Base-by-base conservation (phyloP, 73 alveolate species). In the Tetrahymena thermophila region DNA sequence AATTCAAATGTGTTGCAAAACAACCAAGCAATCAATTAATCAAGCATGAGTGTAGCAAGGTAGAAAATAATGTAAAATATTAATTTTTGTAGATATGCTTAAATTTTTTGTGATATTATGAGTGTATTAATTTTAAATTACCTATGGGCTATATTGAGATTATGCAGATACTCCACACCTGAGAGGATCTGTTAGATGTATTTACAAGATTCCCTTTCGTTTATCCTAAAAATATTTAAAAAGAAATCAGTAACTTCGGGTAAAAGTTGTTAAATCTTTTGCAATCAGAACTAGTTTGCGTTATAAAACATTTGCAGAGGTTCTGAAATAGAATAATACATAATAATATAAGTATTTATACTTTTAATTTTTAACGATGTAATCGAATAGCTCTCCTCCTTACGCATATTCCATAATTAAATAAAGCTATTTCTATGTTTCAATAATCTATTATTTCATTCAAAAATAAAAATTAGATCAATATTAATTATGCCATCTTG, bases 131-230 rank as follows among this genome's bases (percentile, higher is more conserved):
- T 56, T 56, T 71, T 25, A 28, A 9, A 71, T 71, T 71, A 71
- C 89, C 89, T n/a, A 96, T 98, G 99, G 93, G 97, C 97, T 4
- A 98, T 98, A n/a, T 98, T 97, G 56, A 98, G 94, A 93, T 97
- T 96, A 96, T 97, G 99, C 34, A 98, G 93, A 97, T 98, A 98
- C 93, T 98, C 99, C 93, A 98, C 98, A 40, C 99, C 99, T 19
- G 98, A 94, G 17, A 98, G 96, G 43, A 98, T 95, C 96, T 98
- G 98, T 37, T 97, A 97, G 89, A 97, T 94, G 83, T 97, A 98
- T 85, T 93, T 94, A 23, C 98, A 97, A 31, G 99, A 98, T 85
- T 98, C 99, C 85, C 96, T 96, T 95, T 98, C 99, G 83, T 96
- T 97, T 44, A 98, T 89, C 96, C 98, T 97, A 84, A 34, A 28